These are phyloP conservation scores for Tarenaya hassleriana DNA, from an alignment of 345 rosid species.

Conservation along the genomic window DNA sequence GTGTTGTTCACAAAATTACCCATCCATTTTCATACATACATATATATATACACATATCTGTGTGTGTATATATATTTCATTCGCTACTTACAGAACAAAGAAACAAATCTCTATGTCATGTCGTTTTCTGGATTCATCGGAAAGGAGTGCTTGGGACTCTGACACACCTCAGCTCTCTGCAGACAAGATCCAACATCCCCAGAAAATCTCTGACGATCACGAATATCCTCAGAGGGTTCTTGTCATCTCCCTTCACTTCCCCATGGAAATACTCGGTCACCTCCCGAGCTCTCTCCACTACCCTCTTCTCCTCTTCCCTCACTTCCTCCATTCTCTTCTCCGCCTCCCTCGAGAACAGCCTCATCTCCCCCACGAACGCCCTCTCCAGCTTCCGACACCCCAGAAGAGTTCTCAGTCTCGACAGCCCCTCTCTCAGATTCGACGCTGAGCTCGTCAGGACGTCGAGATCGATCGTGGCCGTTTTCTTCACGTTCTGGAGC, in stretches of 20 bases:
- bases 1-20: no score
- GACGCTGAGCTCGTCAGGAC: conserved; percentile 82
- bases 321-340: conserved; percentile 58
- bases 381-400: conserved; percentile 37
- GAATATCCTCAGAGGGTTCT: conserved; percentile 76
- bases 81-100: no score
- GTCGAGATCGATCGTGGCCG: conserved; percentile 80
- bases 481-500: conserved; percentile 84
- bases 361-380: conserved; percentile 53
- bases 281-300: conserved; percentile 60
- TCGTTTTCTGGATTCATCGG: conserved; percentile 25
- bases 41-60: no score
- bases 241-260: conserved; percentile 74
- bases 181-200: conserved; percentile 90
- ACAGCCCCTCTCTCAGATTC: conserved; percentile 59
- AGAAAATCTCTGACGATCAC: conserved; percentile 96
- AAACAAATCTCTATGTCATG: no score
- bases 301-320: conserved; percentile 63
- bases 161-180: conserved; percentile 73
- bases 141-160: conserved; percentile 69
- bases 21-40: no score
- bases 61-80: no score
- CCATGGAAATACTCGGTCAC: conserved; percentile 95
- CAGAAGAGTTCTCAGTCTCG: conserved; percentile 45
- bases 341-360: conserved; percentile 45